Conservation (phyloP, 2,329 filamentous ascomycete species). For the Epichloe coenophiala region DNA sequence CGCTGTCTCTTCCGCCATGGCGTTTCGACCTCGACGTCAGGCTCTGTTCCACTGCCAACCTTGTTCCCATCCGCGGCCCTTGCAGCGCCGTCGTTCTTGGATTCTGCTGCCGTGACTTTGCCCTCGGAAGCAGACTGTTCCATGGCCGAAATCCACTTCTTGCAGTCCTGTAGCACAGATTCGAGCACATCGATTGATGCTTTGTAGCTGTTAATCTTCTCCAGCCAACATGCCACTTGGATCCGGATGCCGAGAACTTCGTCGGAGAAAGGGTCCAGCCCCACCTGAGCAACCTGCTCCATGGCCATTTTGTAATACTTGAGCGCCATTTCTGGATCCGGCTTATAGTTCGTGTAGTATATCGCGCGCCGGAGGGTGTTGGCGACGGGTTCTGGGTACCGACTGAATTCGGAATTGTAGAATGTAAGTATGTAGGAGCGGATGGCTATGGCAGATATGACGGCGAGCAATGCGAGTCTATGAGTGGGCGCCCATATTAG, state of each 20-base stretch:
- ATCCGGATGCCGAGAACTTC: conserved; percentile 85
- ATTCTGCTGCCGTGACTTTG: conserved; percentile 21
- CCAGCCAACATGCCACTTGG: conserved; percentile 64
- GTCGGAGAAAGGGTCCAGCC: conserved; percentile 79
- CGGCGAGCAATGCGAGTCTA: conserved; percentile 17
- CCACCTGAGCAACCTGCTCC: conserved; percentile 54
- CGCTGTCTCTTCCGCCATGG: conserved; percentile 47
- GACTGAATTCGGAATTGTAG: conserved; percentile 40
- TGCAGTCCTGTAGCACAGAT: conserved; percentile 57
- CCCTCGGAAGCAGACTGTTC: conserved; percentile 36
- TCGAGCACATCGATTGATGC: conserved; percentile 67
- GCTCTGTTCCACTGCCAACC: neutral
- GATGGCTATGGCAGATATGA: conserved; percentile 18
- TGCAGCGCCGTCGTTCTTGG: neutral
- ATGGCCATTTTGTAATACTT: conserved; percentile 76
- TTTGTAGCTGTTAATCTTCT: conserved; percentile 57
- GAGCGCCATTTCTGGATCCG: conserved; percentile 63
- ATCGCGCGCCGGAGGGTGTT: conserved; percentile 70
- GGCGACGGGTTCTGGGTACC: conserved; percentile 56
- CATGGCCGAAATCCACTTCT: conserved; percentile 43
- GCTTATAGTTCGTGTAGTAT: conserved; percentile 69
- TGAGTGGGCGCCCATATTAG: neutral
- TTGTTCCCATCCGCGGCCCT: conserved; percentile 8
- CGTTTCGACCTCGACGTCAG: conserved; percentile 24
- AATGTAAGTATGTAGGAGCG: conserved; percentile 40